A percentile compares a stretch with the other conserved stretches of the same genome.
These are phyloP conservation scores for Talaromyces marneffei DNA, from an alignment of 2,329 filamentous ascomycete species.

Conservation along the genomic window DNA sequence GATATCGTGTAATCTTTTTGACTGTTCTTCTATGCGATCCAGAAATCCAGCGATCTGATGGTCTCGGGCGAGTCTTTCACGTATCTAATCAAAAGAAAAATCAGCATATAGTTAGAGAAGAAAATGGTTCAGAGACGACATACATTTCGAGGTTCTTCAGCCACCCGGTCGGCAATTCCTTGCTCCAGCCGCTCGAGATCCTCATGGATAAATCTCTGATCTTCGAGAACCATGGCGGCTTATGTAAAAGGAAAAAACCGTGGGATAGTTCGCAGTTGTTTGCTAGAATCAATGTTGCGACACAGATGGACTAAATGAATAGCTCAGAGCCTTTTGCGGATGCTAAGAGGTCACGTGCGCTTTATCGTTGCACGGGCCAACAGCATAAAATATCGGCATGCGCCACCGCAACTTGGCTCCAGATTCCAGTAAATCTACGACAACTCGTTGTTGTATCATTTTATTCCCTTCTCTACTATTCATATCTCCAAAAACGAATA, in stretches of 20 bases:
- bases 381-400: slow-evolving; percentile 17
- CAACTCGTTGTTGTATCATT: not conserved
- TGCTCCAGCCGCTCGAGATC: slow-evolving; percentile 94
- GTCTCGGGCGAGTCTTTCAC: slow-evolving; percentile 81
- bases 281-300: not conserved
- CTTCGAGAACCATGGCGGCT: slow-evolving; percentile 71
- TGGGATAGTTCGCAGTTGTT: not conserved
- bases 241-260: not conserved
- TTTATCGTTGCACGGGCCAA: slow-evolving; percentile 17
- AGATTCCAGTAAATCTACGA: not conserved
- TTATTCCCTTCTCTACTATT: not conserved
- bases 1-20: slow-evolving; percentile 69
- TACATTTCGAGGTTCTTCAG: slow-evolving; percentile 84
- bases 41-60: slow-evolving; percentile 87
- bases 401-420: slow-evolving; percentile 6
- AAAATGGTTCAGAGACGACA: slow-evolving; percentile 29
- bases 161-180: slow-evolving; percentile 80
- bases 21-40: slow-evolving; percentile 80
- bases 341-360: slow-evolving; percentile 21
- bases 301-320: not conserved
- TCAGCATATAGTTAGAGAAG: slow-evolving; percentile 17
- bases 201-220: slow-evolving; percentile 90
- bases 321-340: slow-evolving; percentile 23
- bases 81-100: slow-evolving; percentile 54
- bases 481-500: not conserved